Percentiles rank a stretch among this genome's conserved stretches.
Conservation (phyloP, 495 filamentous ascomycete genomes). For the Lasiosphaeria miniovina region DNA sequence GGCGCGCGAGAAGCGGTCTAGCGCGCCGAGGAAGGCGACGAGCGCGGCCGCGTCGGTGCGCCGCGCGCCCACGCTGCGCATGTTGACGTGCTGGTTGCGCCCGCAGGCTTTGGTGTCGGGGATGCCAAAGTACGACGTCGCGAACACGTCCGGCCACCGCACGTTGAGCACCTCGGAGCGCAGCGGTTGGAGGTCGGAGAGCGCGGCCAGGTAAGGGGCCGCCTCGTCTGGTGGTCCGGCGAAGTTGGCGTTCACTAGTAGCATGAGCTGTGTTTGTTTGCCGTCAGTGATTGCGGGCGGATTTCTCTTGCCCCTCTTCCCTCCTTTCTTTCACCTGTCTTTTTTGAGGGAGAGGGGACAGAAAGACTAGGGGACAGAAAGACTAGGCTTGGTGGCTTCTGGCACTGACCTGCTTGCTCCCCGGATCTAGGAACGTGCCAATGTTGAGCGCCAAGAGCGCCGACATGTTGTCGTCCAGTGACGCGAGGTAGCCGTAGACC, state of each 20-base stretch:
- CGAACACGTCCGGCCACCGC: neutral
- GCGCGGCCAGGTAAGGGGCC: neutral
- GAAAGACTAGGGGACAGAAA: neutral
- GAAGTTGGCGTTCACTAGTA: neutral
- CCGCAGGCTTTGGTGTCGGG: neutral
- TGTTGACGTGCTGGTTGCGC: constrained; percentile 6
- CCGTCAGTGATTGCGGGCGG: neutral
- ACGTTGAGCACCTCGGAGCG: neutral
- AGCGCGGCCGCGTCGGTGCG: neutral
- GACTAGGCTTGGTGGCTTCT: neutral
- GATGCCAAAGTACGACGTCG: constrained; percentile 2
- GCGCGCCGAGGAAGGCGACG: neutral
- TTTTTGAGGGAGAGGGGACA: neutral
- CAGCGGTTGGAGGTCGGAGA: neutral
- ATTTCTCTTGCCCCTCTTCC: neutral
- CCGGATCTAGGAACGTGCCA: neutral
- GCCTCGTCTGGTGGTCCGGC: neutral
- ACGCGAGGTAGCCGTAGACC: neutral
- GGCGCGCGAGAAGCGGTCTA: neutral
- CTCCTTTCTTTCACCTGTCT: too few species aligned
- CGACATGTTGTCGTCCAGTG: neutral
- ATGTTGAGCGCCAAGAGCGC: neutral
- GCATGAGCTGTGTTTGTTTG: neutral
- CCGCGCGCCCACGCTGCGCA: neutral
- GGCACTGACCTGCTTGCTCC: neutral